Evolutionary conservation across 805 yeast species (phyloP).

Genomic region (Ogataea methylovora): DNA sequence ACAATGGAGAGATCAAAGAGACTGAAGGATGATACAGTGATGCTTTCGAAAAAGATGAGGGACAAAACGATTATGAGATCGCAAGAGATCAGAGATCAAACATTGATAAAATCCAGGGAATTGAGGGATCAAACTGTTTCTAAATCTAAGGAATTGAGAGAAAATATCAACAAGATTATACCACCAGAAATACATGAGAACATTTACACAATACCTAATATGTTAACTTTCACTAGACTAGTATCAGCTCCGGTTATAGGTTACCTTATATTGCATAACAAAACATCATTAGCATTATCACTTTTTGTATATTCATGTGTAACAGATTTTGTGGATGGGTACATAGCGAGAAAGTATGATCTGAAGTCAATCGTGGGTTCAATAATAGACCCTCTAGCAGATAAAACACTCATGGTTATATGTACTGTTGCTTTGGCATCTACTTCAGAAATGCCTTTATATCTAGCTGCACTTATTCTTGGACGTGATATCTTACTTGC

Average conservation of each 20-base stretch:
- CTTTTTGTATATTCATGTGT: slow-evolving; percentile 79
- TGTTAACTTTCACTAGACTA: slow-evolving; percentile 77
- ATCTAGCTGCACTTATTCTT: slow-evolving; percentile 59
- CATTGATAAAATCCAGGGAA: slow-evolving; percentile 13
- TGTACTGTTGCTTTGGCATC: slow-evolving; percentile 73
- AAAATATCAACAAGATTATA: slow-evolving; percentile 23
- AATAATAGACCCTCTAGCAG: slow-evolving; percentile 92
- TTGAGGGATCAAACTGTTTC: slow-evolving; percentile 8
- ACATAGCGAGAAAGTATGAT: slow-evolving; percentile 73
- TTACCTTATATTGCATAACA: slow-evolving; percentile 58
- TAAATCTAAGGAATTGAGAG: slow-evolving; percentile 10
- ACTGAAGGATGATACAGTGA: slow-evolving; percentile 2
- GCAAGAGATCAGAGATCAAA: slow-evolving; percentile 9
- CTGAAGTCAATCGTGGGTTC: slow-evolving; percentile 81
- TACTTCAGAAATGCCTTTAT: slow-evolving; percentile 61
- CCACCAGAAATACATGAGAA: slow-evolving; percentile 41
- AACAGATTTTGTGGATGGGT: slow-evolving; percentile 91
- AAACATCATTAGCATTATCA: slow-evolving; percentile 57
- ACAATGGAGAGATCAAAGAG: slow-evolving; percentile 6
- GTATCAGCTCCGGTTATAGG: slow-evolving; percentile 81
- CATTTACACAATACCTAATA: slow-evolving; percentile 78
- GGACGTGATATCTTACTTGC: slow-evolving; percentile 80
- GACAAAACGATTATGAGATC: slow-evolving; percentile 7
- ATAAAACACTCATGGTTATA: slow-evolving; percentile 80
- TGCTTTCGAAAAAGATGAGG: too few species aligned